phyloP scores from a whole-genome alignment of 306 rosid species.

The Quercus rubra region DNA sequence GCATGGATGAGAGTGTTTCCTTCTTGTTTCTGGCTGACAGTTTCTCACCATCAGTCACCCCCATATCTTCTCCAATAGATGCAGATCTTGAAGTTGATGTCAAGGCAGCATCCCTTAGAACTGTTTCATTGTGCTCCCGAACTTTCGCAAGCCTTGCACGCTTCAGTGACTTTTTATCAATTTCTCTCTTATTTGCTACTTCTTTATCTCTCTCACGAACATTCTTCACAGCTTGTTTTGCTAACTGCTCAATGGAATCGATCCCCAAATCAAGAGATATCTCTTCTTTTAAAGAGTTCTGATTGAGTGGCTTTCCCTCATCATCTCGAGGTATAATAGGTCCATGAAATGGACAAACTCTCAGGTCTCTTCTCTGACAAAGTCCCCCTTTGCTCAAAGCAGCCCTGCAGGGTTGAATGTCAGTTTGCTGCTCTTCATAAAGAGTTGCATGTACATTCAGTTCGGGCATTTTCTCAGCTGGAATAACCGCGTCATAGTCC shows the following conservation, averaged over 20 bases:
- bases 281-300: conserved; percentile 32
- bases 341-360: conserved; percentile 91
- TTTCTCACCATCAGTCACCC: conserved; percentile 15
- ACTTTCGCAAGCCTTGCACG: conserved; percentile 83
- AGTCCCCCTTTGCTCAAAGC: conserved; percentile 82
- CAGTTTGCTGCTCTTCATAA: conserved; percentile 42
- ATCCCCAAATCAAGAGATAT: conserved; percentile 23
- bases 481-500: conserved; percentile 75
- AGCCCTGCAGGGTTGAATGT: conserved; percentile 69
- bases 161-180: conserved; percentile 51
- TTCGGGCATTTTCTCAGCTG: conserved; percentile 82
- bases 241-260: conserved; percentile 51
- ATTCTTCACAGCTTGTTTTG: conserved; percentile 77
- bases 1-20: conserved; percentile 75
- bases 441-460: conserved; percentile 50
- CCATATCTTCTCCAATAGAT: conserved; percentile 48
- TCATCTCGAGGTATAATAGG: conserved; percentile 73
- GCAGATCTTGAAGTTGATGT: conserved; percentile 77
- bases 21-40: conserved; percentile 41
- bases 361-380: conserved; percentile 72
- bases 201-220: conserved; percentile 65
- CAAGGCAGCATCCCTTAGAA: conserved; percentile 72
- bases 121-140: conserved; percentile 81
- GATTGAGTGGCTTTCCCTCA: conserved; percentile 69
- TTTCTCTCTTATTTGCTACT: conserved; percentile 42